phyloP scores from a whole-genome alignment of 129 eudicot species.

The Heracleum sosnowskyi region DNA sequence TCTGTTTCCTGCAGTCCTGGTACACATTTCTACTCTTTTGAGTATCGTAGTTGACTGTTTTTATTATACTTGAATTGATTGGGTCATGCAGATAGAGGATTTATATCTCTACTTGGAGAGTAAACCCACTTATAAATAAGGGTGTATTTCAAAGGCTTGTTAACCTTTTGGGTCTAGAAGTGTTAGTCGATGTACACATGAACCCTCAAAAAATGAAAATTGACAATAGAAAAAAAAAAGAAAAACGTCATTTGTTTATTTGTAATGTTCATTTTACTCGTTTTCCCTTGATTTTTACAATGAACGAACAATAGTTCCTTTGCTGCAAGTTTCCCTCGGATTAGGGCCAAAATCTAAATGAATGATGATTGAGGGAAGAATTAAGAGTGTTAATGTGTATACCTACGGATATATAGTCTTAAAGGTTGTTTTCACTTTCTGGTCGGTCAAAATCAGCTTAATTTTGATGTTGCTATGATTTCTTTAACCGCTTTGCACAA shows the following conservation, averaged over 20 bases:
- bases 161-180: background rate
- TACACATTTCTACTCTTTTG: background rate
- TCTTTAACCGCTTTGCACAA: slow-evolving; percentile 52
- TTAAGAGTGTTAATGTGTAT: background rate
- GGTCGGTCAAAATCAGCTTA: background rate
- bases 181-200: background rate
- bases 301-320: background rate
- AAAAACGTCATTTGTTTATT: background rate
- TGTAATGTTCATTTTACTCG: background rate
- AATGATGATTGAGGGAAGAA: background rate
- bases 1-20: background rate
- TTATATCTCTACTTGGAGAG: too few species aligned
- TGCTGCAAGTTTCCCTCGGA: too few species aligned
- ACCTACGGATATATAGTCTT: background rate
- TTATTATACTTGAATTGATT: background rate
- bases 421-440: background rate
- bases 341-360: too few species aligned
- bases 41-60: background rate
- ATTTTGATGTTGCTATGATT: background rate
- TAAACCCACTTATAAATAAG: background rate
- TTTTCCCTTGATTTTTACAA: background rate
- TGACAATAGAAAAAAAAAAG: background rate
- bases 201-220: too few species aligned
- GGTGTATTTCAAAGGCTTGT: background rate
- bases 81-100: background rate